Base-by-base conservation (phyloP, 352 stramenopile genomes). In the Halophytophthora batemanensis region DNA sequence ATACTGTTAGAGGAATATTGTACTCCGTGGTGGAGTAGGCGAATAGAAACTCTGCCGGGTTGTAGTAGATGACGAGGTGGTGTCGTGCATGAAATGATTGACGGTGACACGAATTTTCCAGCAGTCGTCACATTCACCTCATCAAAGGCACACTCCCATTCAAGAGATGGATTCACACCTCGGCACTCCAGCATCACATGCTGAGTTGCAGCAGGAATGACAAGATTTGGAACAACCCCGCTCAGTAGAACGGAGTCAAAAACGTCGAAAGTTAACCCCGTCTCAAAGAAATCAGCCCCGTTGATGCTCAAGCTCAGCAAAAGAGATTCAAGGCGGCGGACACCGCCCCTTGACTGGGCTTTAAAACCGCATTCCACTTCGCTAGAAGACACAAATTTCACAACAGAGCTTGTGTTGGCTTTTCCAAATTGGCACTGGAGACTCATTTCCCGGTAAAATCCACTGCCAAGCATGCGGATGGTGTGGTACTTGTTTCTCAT, bases 91-190 rank as follows among this genome's bases (percentile, higher is more conserved):
- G 45, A 41, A 11, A 82, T 45, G 8, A 37, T 41, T 14, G 33
- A 57, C 8, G 36, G 42, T 3, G 45, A 59, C 10, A 74, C 29
- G 36, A 77, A 61, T 6, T 6, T 45, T 28, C 51, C 71, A n/a
- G 19, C n/a, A 1, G 48, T 75, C 12, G 59, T 71, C 1, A 55
- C 7, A 19, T 71, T 75, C 6, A 73, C 43, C 8, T 46, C 33
- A 5, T 45, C 23, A 43, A 74, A 83, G 2, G 21, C 21, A 14
- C 72, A 83, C 25, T 57, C 45, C 45, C 71, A 62, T 0, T 65
- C 35, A 28, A 36, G 36, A 19, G 59, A 68, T 5, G 57, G 41
- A 11, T 61, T 63, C 6, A 68, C 33, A 8, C 57, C 47, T 4
- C 36, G 36, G 12, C 49, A 66, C 31, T 51, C 38, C 8, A 80